A percentile compares a stretch with the other conserved stretches of the same genome.
These are phyloP conservation scores for Phytophthora melonis DNA, from an alignment of 352 stramenopile genomes.

Conservation along the genomic window DNA sequence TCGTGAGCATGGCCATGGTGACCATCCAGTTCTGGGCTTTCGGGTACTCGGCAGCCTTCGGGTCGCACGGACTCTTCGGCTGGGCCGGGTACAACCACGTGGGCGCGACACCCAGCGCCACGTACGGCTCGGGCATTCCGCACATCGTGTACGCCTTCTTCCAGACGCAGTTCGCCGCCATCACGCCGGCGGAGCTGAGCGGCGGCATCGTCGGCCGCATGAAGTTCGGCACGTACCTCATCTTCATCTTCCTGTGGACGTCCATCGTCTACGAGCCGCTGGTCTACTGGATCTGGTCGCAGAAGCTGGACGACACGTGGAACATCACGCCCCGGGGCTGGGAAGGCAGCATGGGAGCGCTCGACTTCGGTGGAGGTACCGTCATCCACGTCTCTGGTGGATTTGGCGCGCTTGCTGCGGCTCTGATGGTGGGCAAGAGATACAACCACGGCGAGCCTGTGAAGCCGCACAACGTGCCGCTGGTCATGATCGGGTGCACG, in stretches of 20 bases:
- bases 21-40: slow-evolving; percentile 82
- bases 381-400: slow-evolving; percentile 84
- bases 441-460: slow-evolving; percentile 75
- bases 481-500: slow-evolving; percentile 77
- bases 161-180: slow-evolving; percentile 85
- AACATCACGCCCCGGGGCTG: slow-evolving; percentile 51
- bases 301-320: slow-evolving; percentile 61
- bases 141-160: slow-evolving; percentile 78
- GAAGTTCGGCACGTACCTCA: slow-evolving; percentile 76
- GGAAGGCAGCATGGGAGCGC: slow-evolving; percentile 63
- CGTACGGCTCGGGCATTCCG: slow-evolving; percentile 68
- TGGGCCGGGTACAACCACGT: slow-evolving; percentile 71
- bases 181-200: slow-evolving; percentile 74
- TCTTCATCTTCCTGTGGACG: slow-evolving; percentile 82
- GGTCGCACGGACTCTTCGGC: slow-evolving; percentile 59
- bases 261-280: slow-evolving; percentile 84
- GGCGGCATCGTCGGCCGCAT: slow-evolving; percentile 82
- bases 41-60: slow-evolving; percentile 77
- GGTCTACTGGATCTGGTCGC: slow-evolving; percentile 84
- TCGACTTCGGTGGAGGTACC: slow-evolving; percentile 84
- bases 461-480: slow-evolving; percentile 80
- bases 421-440: slow-evolving; percentile 68
- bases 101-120: slow-evolving; percentile 38
- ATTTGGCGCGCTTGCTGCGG: slow-evolving; percentile 69
- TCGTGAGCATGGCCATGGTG: slow-evolving; percentile 73